These are phyloP conservation scores for Yamadazyma sp. DNA, from an alignment of 1,139 yeast genomes.

Conservation along the genomic window DNA sequence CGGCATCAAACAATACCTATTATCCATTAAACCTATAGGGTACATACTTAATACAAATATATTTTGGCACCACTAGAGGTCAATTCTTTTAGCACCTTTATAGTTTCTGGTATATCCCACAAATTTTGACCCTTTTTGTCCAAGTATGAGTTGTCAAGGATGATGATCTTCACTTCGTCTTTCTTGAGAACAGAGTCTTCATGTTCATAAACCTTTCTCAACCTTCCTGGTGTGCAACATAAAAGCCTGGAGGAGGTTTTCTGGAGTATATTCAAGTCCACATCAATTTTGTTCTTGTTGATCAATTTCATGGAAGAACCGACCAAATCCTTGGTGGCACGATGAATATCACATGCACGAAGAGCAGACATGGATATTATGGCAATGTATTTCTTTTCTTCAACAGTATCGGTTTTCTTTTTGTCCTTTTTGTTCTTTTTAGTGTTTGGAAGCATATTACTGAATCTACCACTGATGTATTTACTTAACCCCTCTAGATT, in stretches of 20 bases:
- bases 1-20: constrained; percentile 30
- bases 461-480: constrained; percentile 44
- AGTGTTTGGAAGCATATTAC: constrained; percentile 41
- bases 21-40: constrained; percentile 25
- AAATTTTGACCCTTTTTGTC: constrained; percentile 63
- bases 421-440: constrained; percentile 26
- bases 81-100: constrained; percentile 39
- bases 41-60: constrained; percentile 41
- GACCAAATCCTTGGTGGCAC: constrained; percentile 54
- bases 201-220: constrained; percentile 46
- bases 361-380: constrained; percentile 68
- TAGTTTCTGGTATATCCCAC: constrained; percentile 58
- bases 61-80: constrained; percentile 46
- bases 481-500: constrained; percentile 45
- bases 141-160: constrained; percentile 64
- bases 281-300: constrained; percentile 61
- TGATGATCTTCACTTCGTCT: constrained; percentile 53
- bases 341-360: constrained; percentile 69
- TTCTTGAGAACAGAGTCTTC: constrained; percentile 40
- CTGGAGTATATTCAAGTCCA: constrained; percentile 53
- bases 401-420: constrained; percentile 17
- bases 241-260: constrained; percentile 53
- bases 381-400: constrained; percentile 44
- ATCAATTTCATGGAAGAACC: constrained; percentile 66
- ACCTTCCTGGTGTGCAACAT: constrained; percentile 67